A percentile compares a stretch with the other conserved stretches of the same genome.
These are phyloP conservation scores for Apocynum venetum DNA, from an alignment of 257 asterid genomes.

Conservation along the genomic window DNA sequence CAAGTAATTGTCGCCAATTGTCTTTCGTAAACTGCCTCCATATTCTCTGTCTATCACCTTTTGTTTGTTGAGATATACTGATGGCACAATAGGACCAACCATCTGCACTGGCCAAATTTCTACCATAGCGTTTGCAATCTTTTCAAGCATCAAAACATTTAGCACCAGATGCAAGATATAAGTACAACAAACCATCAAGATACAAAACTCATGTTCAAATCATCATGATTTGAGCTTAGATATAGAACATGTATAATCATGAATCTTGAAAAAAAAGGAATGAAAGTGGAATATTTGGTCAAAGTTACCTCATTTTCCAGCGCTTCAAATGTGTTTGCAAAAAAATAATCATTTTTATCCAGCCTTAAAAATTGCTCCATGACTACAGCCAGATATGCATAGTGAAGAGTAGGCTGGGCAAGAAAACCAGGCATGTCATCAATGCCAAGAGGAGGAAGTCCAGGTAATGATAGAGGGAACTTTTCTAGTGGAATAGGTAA, in stretches of 20 bases:
- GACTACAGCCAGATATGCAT: slow-evolving; percentile 57
- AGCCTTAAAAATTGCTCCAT: slow-evolving; percentile 50
- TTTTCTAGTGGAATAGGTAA: slow-evolving; percentile 39
- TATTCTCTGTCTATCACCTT: slow-evolving; percentile 4
- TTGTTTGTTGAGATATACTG: slow-evolving; percentile 2
- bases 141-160: neutral
- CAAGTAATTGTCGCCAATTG: slow-evolving; percentile 3
- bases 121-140: slow-evolving; percentile 10
- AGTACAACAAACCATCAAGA: neutral
- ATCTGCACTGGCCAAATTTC: slow-evolving; percentile 11
- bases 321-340: slow-evolving; percentile 40
- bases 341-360: slow-evolving; percentile 48
- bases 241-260: neutral
- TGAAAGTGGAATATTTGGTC: neutral
- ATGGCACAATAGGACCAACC: slow-evolving; percentile 18
- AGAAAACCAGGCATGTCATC: slow-evolving; percentile 53
- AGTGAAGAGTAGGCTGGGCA: slow-evolving; percentile 43
- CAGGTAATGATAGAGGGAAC: slow-evolving; percentile 32
- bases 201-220: neutral
- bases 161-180: neutral
- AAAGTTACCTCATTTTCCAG: slow-evolving; percentile 10
- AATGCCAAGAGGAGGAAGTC: slow-evolving; percentile 43
- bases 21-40: slow-evolving; percentile 7
- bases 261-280: no score
- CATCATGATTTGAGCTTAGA: neutral